Base-by-base conservation (phyloP, 495 filamentous ascomycete genomes). In the Amniculicola lignicola region DNA sequence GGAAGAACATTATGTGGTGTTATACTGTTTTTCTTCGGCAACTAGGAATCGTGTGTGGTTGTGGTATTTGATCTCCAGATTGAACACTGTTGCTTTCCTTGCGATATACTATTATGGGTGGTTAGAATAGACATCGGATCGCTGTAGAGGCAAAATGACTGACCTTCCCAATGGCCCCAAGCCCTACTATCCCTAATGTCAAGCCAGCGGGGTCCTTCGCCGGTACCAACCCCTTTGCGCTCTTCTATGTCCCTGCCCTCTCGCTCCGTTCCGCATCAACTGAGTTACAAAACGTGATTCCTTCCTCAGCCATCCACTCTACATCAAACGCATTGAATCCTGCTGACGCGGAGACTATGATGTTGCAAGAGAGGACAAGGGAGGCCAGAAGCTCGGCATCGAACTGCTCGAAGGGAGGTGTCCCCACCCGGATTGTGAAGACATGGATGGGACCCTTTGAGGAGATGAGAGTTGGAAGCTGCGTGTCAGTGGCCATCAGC, bases 121-220 rank as follows among this genome's bases (percentile, higher is more conserved):
- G 9, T 10, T 6, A 27, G 7, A 51, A 43, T 24, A 9, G 24
- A 15, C 23, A 22, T 33, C 29, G n/a, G n/a, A 7, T 33, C n/a
- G 7, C 29, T n/a, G 29, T 33, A 33, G 7, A n/a, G n/a, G 7
- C 7, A 33, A 33, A n/a, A 33, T 7, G 29, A 49, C 36, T 9
- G 6, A 57, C 40, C 53, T 54, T 59, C 5, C 61, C 61, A 40
- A 64, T 94, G 29, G 89, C 89, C 23, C 90, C 90, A 80, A 91
- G 90, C 1, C 90, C 90, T 60, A 93, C 78, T 60, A 95, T 83
- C 16, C 89, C 89, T 0, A 94, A 76, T 0, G 78, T 72, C 66
- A 91, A 90, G 12, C 78, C 80, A 53, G 82, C 73, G 6, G 89
- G 89, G 60, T 88, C 86, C 55, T 19, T 40, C 37, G 37, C 37